A percentile compares a stretch with the other conserved stretches of the same genome.
Evolutionary conservation across 345 rosid species (phyloP).

Genomic region (Bruguiera parviflora): DNA sequence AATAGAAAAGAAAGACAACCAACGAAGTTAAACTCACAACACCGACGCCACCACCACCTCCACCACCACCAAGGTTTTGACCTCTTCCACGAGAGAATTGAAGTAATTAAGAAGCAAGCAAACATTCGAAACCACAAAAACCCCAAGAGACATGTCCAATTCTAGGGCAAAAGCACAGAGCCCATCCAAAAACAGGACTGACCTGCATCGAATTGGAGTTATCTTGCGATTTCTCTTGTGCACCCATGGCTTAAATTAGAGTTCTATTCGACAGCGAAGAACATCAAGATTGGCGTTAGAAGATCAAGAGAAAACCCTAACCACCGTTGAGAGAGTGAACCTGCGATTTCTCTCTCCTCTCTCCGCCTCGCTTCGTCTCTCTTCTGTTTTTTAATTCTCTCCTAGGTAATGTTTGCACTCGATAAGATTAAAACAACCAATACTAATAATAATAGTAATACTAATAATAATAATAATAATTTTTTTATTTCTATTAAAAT

Average conservation of each 20-base stretch:
- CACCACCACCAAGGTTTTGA: not conserved
- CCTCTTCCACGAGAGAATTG: no score
- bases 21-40: not conserved
- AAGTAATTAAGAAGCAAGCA: no score
- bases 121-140: constrained; percentile 2
- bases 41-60: no score
- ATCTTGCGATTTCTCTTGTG: constrained; percentile 70
- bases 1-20: no score
- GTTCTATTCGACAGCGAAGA: constrained; percentile 26
- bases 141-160: constrained; percentile 12
- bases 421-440: no score
- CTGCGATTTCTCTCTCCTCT: constrained; percentile 27
- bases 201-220: constrained; percentile 90
- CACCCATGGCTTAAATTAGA: constrained; percentile 76
- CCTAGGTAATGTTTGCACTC: no score
- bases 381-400: no score
- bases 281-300: constrained; percentile 5
- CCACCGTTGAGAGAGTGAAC: constrained; percentile 25
- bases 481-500: no score
- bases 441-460: no score
- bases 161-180: constrained; percentile 18
- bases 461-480: no score
- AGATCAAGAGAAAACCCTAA: constrained; percentile 58
- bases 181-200: constrained; percentile 6
- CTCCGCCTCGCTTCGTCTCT: constrained; percentile 1